Evolutionary conservation across 2,329 filamentous ascomycete species (phyloP).

Genomic region (Fusarium guadeloupense): DNA sequence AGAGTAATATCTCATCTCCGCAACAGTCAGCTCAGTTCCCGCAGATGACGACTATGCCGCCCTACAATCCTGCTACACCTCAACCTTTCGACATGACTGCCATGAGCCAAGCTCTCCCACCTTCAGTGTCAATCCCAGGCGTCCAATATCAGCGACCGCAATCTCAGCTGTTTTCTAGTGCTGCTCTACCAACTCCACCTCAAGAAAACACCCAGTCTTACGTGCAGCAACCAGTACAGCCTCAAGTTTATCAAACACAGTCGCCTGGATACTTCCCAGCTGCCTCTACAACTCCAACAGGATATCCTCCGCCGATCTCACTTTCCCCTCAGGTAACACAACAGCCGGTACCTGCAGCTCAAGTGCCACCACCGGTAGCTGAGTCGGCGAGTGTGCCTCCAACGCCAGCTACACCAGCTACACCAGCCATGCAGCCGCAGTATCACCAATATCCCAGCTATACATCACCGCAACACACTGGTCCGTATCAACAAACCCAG

Average conservation of each 20-base stretch:
- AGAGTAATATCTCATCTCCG: background rate
- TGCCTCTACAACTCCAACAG: background rate
- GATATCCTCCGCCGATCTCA: background rate
- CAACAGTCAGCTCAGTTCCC: background rate
- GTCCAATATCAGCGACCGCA: background rate
- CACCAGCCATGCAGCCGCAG: background rate
- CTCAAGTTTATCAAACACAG: background rate
- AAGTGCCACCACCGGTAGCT: background rate
- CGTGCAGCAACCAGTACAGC: background rate
- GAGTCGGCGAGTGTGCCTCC: background rate
- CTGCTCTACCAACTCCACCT: background rate
- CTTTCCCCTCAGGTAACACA: background rate
- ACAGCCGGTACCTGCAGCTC: background rate
- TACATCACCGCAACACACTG: background rate
- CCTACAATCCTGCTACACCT: background rate
- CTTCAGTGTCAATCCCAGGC: background rate
- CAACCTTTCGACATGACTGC: slow-evolving; percentile 22
- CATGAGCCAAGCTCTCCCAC: slow-evolving; percentile 26
- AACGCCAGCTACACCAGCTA: background rate
- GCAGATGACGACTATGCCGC: background rate
- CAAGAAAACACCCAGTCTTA: background rate
- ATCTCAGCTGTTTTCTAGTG: background rate
- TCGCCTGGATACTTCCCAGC: slow-evolving; percentile 8
- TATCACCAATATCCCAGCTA: background rate
- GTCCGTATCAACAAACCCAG: background rate